Percentiles rank a stretch among this genome's conserved stretches.
phyloP scores from a whole-genome alignment of 495 filamentous ascomycete species.

The Hyaloscypha variabilis region DNA sequence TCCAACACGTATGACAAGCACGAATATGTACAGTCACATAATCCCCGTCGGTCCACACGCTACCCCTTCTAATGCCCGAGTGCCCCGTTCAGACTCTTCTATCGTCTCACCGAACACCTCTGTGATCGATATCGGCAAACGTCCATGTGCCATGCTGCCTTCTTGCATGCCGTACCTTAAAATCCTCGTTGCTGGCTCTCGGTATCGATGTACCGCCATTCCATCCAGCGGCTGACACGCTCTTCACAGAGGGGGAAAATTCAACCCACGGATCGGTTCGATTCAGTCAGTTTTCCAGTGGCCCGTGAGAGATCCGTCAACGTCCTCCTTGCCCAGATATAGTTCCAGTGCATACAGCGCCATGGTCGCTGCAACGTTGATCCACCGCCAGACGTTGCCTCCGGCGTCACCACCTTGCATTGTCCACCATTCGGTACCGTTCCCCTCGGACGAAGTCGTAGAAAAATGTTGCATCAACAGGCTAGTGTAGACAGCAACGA shows the following conservation, averaged over 20 bases:
- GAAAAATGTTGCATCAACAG: constrained; percentile 94
- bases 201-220: background rate
- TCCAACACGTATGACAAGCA: constrained; percentile 10
- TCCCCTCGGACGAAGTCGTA: constrained; percentile 61
- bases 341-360: constrained; percentile 86
- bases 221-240: background rate
- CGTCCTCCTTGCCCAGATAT: constrained; percentile 76
- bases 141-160: background rate
- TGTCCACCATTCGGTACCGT: constrained; percentile 78
- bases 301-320: constrained; percentile 65
- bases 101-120: background rate
- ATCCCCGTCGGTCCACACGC: constrained; percentile 14
- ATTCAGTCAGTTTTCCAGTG: constrained; percentile 91
- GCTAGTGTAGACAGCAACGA: constrained; percentile 96
- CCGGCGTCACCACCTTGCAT: constrained; percentile 75
- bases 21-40: constrained; percentile 25
- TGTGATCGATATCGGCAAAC: background rate
- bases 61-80: background rate
- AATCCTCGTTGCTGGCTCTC: background rate
- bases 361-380: constrained; percentile 88
- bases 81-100: background rate
- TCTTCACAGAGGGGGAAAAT: background rate
- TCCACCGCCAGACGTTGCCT: constrained; percentile 88
- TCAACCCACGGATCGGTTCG: background rate
- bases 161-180: background rate